Evolutionary conservation across 148 eudicot genomes (phyloP).

Genomic region (Camellia lanceoleosa): DNA sequence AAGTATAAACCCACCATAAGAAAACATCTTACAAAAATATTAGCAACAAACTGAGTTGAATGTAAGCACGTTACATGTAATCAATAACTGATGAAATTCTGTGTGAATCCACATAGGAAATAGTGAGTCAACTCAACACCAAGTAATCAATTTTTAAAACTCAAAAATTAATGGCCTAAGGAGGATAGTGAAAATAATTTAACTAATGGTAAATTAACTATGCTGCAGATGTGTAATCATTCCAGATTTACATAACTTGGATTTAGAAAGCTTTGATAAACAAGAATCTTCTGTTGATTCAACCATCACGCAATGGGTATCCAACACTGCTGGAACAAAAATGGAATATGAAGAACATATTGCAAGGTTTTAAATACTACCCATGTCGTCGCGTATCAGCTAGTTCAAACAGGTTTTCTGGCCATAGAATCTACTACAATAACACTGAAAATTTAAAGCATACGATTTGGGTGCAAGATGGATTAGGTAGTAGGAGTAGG

Average conservation of each 20-base stretch:
- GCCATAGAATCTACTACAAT: not conserved
- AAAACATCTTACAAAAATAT: not conserved
- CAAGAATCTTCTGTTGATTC: not conserved
- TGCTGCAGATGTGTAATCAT: not conserved
- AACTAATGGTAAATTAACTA: not conserved
- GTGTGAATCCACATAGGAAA: not conserved
- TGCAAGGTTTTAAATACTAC: too few species aligned
- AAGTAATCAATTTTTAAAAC: not conserved
- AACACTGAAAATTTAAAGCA: not conserved
- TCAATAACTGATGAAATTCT: conserved; percentile 50
- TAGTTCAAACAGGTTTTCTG: too few species aligned
- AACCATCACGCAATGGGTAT: not conserved
- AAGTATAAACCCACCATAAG: not conserved
- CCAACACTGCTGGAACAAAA: not conserved
- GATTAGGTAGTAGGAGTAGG: too few species aligned
- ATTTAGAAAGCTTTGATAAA: not conserved
- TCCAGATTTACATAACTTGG: not conserved
- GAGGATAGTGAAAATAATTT: not conserved
- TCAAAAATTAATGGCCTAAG: not conserved
- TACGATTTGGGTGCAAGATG: not conserved
- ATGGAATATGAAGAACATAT: not conserved
- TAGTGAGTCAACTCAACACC: not conserved
- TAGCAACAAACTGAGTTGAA: not conserved
- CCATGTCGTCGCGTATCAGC: too few species aligned
- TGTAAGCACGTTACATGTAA: conserved; percentile 52